Evolutionary conservation across 257 asterid genomes (phyloP).

Genomic region (Gentiana macrophylla): DNA sequence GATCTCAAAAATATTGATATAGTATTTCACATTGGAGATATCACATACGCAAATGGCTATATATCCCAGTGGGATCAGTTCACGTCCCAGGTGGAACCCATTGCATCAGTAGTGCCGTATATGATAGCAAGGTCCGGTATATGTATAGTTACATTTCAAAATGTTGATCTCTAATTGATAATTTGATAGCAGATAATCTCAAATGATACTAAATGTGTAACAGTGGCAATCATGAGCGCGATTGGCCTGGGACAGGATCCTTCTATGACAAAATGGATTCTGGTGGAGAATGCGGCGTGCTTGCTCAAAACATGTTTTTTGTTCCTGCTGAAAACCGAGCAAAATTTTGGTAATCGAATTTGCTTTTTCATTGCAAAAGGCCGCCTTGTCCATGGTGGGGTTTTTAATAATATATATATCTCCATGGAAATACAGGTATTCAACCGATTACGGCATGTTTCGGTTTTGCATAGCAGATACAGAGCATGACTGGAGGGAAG

Average conservation of each 20-base stretch:
- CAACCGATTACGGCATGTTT: conserved; percentile 66
- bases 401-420: background rate
- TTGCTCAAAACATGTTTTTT: conserved; percentile 61
- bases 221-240: conserved; percentile 76
- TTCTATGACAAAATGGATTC: conserved; percentile 54
- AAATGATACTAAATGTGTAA: background rate
- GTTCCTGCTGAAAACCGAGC: conserved; percentile 74
- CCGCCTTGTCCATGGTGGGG: background rate
- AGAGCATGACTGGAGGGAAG: conserved; percentile 37
- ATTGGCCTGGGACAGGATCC: conserved; percentile 67
- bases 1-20: conserved; percentile 47
- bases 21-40: conserved; percentile 49
- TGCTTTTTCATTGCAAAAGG: background rate
- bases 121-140: conserved; percentile 70
- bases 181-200: too few relatives aligned
- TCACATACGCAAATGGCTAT: conserved; percentile 41
- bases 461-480: conserved; percentile 32
- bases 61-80: conserved; percentile 85
- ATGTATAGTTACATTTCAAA: background rate
- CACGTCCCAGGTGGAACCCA: conserved; percentile 78
- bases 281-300: conserved; percentile 78
- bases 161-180: too few relatives aligned
- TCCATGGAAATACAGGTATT: conserved; percentile 33
- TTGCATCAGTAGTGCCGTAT: conserved; percentile 67
- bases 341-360: conserved; percentile 44